Conservation (phyloP, 108 stramenopile genomes). For the Bacterosira constricta region DNA sequence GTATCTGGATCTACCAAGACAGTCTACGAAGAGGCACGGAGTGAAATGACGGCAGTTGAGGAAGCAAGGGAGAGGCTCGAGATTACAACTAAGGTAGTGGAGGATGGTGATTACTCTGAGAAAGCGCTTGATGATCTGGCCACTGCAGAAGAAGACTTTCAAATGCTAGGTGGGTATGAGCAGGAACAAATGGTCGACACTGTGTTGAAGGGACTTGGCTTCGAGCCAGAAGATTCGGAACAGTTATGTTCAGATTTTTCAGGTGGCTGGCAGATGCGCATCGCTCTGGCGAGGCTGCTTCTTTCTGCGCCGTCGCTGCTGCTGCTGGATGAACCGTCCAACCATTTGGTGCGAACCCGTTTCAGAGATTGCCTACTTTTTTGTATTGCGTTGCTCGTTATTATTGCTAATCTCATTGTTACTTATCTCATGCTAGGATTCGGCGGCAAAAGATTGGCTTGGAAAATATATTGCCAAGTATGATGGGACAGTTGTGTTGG, state of each 20-base stretch:
- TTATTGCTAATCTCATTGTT: no score
- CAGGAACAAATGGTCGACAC: conserved; percentile 83
- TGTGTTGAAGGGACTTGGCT: conserved; percentile 91
- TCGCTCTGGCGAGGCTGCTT: conserved; percentile 85
- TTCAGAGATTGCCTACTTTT: no score
- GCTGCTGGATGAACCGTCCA: conserved; percentile 90
- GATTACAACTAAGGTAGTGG: conserved; percentile 28
- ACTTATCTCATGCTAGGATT: no score
- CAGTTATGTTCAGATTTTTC: conserved; percentile 83
- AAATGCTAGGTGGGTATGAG: conserved; percentile 82
- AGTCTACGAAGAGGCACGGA: conserved; percentile 85
- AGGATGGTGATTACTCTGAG: conserved; percentile 63
- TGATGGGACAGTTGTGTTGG: conserved; percentile 81
- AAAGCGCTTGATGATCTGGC: conserved; percentile 67
- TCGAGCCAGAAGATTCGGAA: conserved; percentile 70
- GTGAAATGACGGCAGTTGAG: conserved; percentile 78
- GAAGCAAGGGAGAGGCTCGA: conserved; percentile 57
- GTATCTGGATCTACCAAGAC: conserved; percentile 87
- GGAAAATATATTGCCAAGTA: conserved; percentile 82
- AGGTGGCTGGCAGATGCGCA: conserved; percentile 97
- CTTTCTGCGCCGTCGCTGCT: conserved; percentile 82
- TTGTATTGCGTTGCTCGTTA: no score
- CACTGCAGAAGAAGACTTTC: conserved; percentile 64
- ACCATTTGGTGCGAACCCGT: no score
- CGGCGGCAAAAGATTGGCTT: conserved; percentile 78